A percentile compares a stretch with the other conserved stretches of the same genome.
Conservation (phyloP, 2,329 filamentous ascomycete species). For the Cladosporium sp. region DNA sequence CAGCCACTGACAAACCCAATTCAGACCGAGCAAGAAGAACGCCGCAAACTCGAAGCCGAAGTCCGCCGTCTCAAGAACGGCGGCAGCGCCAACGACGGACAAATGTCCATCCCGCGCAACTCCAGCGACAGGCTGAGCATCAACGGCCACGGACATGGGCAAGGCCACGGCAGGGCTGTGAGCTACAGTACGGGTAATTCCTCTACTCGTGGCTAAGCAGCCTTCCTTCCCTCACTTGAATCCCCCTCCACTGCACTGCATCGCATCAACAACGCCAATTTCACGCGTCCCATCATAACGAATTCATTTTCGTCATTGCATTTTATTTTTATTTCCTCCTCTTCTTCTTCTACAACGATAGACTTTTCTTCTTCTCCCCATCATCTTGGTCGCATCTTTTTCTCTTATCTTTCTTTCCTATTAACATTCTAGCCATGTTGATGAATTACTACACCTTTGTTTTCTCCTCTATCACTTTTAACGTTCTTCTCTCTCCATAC, state of each 20-base stretch:
- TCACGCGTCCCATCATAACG: neutral
- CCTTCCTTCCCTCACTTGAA: neutral
- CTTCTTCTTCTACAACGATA: neutral
- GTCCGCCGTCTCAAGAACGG: constrained; percentile 45
- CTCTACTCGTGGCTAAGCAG: constrained; percentile 8
- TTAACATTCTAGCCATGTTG: neutral
- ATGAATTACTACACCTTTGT: no score
- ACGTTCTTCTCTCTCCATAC: no score
- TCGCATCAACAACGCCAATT: neutral
- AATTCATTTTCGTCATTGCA: neutral
- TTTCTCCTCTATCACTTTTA: no score
- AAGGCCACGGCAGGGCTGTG: constrained; percentile 6
- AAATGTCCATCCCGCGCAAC: neutral
- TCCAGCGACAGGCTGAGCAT: constrained; percentile 3
- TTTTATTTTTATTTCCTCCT: neutral
- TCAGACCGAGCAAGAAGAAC: constrained; percentile 67
- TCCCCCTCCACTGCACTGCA: neutral
- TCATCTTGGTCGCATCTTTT: neutral
- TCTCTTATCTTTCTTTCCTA: neutral
- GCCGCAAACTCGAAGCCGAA: constrained; percentile 60
- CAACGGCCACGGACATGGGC: constrained; percentile 4
- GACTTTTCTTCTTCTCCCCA: neutral
- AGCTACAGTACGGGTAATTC: constrained; percentile 13
- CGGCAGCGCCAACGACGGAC: neutral
- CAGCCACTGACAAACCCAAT: constrained; percentile 17